Evolutionary conservation across 345 rosid species (phyloP), one percentile per base, ranked within the genome.

Genomic region (Combretum micranthum): DNA sequence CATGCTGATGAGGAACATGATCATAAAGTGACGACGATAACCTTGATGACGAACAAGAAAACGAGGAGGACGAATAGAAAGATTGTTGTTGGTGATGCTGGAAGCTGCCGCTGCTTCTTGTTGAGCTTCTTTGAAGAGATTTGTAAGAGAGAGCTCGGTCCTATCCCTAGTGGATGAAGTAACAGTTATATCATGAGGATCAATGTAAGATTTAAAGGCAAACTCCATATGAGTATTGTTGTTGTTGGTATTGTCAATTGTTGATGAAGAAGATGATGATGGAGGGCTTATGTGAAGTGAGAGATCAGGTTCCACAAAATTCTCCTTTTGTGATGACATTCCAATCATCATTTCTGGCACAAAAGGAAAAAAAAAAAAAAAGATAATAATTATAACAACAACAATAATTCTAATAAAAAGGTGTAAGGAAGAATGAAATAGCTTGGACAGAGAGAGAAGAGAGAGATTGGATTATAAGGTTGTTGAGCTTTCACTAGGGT

Each of bases 251-350:
- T 71, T 65, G 52, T 63, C 65, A 61, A 71, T 68, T 47, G 65
- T 57, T 20, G 80, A 72, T 15, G 75, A 53, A 18, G 77, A 60
- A 44, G 71, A 59, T 18, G 62, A 72, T 48, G 72, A 72, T 20
- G 82, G 84, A 52, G 75, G 84, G 69, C 84, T 74, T 52, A 82
- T 82, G 57, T 76, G 87, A 10, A 82, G 73, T 4, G 87, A 82
- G 45, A 79, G 84, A 72, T 82, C 84, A 17, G 83, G 86, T 46
- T 46, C 17, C 13, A 17, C 52, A 20, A 15, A 45, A 50, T 15
- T 43, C 61, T 43, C 32, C 61, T 48, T 25, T 45, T 32, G 23
- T 20, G 49, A 46, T 15, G 49, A 46, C 16, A 46, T 46, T 15
- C 16, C 17, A 17, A 46, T 4, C 17, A 15, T 17, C 19, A 17